Evolutionary conservation across 2,329 filamentous ascomycete species (phyloP).

Genomic region (Rutstroemia sp.): DNA sequence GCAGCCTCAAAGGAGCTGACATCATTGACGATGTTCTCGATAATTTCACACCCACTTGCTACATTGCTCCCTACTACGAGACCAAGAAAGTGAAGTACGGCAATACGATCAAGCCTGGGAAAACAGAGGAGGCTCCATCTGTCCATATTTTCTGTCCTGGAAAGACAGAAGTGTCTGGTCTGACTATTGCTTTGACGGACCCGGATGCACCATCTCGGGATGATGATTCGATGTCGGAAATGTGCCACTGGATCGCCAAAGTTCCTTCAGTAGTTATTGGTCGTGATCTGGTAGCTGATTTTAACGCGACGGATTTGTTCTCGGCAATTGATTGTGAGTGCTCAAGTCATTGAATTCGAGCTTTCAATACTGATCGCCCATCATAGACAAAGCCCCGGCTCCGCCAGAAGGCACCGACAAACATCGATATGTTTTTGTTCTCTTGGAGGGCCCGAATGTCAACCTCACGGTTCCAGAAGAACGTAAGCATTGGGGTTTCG

Average conservation of each 20-base stretch:
- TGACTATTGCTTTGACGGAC: conserved; percentile 46
- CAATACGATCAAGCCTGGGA: conserved; percentile 27
- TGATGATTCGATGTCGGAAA: conserved; percentile 47
- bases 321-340: conserved; percentile 18
- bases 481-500: conserved; percentile 49
- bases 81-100: conserved; percentile 5
- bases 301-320: background rate
- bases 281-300: background rate
- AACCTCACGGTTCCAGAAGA: conserved; percentile 39
- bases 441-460: conserved; percentile 36
- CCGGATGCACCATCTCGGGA: conserved; percentile 49
- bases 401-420: conserved; percentile 48
- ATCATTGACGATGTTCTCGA: conserved; percentile 1
- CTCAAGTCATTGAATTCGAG: background rate
- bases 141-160: conserved; percentile 27
- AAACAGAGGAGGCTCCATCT: conserved; percentile 25
- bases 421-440: conserved; percentile 50
- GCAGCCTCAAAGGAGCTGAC: background rate
- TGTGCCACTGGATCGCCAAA: conserved; percentile 46
- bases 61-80: background rate
- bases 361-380: background rate
- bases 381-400: conserved; percentile 43
- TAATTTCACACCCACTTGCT: background rate
- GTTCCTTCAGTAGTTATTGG: conserved; percentile 5
- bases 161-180: conserved; percentile 20